Evolutionary conservation across 2,329 filamentous ascomycete genomes (phyloP), one percentile per base, ranked within the genome.

Genomic region (Ophiognomonia clavigignenti-juglandacearum): DNA sequence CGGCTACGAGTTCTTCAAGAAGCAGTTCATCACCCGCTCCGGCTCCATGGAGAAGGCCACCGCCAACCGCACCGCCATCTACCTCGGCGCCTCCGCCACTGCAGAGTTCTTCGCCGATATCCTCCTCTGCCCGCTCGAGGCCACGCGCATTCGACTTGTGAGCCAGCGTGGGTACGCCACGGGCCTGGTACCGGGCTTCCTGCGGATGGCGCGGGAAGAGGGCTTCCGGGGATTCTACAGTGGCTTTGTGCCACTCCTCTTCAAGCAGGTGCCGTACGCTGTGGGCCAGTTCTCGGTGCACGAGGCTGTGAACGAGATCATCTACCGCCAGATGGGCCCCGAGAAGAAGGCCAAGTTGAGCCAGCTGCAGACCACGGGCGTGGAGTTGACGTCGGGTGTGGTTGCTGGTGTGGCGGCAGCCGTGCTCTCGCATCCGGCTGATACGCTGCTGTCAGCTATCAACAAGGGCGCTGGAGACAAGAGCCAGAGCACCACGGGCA

Each of bases 1-100:
- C 61, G 88, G 88, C 61, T 95, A 95, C 72, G 88, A 95, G 72
- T 88, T 89, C 77, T 95, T 95, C 85, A 95, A 95, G 80, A 86
- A 92, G 72, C 81, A 86, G 68, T 84, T 80, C 65, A 90, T 95
- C 69, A 79, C 84, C 66, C 59, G 80, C 49, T 70, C 86, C 51
- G 88, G 73, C 37, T 72, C 71, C 0, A 68, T 69, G 26, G 70
- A 73, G 23, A 62, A 59, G 49, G 73, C 74, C 32, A 67, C 70
- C 18, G 53, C 60, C 11, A 60, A 64, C 51, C 71, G 74, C 54
- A 78, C 73, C 3, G 70, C 70, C 53, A 69, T 95, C 64, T 93
- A 93, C 73, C 80, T 92, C 48, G 79, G 77, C 56, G 82, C 83
- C 46, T 82, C 79, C 62, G 83, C 84, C 18, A 77, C 76, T 36